phyloP scores from a whole-genome alignment of 805 yeast species.

The Ogataea thermomethanolica region DNA sequence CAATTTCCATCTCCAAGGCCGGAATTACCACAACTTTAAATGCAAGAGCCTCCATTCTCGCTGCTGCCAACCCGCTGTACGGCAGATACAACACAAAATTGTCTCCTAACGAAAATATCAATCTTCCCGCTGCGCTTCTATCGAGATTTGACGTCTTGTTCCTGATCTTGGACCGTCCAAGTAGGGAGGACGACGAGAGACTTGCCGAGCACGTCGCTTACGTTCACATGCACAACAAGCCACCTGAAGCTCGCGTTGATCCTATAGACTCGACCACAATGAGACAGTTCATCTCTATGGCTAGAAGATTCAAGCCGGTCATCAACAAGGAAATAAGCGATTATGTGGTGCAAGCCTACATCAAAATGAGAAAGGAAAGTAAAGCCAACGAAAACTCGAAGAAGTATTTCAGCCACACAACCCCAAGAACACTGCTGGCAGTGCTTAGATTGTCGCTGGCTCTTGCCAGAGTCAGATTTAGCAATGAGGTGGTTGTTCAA shows the following conservation, averaged over 20 bases:
- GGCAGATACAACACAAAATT: slow-evolving; percentile 90
- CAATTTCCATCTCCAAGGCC: slow-evolving; percentile 94
- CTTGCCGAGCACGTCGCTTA: slow-evolving; percentile 92
- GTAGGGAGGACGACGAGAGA: slow-evolving; percentile 73
- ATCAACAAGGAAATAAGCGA: slow-evolving; percentile 83
- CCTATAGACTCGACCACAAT: slow-evolving; percentile 78
- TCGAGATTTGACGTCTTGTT: slow-evolving; percentile 93
- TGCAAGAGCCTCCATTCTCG: slow-evolving; percentile 91
- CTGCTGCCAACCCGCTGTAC: slow-evolving; percentile 97
- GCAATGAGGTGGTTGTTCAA: slow-evolving; percentile 59
- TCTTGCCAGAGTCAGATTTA: slow-evolving; percentile 82
- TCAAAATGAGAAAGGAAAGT: slow-evolving; percentile 89
- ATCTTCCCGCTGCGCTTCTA: slow-evolving; percentile 91
- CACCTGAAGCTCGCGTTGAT: slow-evolving; percentile 71
- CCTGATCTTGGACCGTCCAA: slow-evolving; percentile 80
- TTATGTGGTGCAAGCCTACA: slow-evolving; percentile 80
- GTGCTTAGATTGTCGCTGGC: slow-evolving; percentile 93
- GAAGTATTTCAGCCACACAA: slow-evolving; percentile 82
- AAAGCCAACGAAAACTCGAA: slow-evolving; percentile 72
- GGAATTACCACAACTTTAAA: slow-evolving; percentile 95
- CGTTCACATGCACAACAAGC: slow-evolving; percentile 90
- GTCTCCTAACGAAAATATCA: slow-evolving; percentile 93
- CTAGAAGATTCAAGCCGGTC: slow-evolving; percentile 80
- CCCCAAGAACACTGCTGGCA: slow-evolving; percentile 92
- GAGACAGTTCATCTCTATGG: slow-evolving; percentile 83